Evolutionary conservation across 2,329 filamentous ascomycete species (phyloP).

Genomic region (Didymella pinodella): DNA sequence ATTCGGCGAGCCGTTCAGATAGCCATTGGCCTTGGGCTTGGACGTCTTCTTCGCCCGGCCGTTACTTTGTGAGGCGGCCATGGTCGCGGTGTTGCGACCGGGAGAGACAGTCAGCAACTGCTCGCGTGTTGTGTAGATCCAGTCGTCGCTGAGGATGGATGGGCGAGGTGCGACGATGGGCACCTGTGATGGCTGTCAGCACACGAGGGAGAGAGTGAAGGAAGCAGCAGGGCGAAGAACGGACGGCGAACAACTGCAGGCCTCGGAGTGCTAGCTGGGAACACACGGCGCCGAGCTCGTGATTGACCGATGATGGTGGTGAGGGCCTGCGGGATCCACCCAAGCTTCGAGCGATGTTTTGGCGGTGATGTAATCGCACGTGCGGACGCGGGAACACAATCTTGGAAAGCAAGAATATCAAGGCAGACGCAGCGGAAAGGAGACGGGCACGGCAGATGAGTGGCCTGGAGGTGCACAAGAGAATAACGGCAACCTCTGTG

Average conservation of each 20-base stretch:
- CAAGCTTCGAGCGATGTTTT: conserved; percentile 25
- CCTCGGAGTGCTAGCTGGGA: conserved; percentile 13
- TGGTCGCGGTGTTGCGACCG: conserved; percentile 33
- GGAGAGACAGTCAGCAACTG: conserved; percentile 17
- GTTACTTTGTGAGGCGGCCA: conserved; percentile 48
- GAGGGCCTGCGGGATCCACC: conserved; percentile 25
- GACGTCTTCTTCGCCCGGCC: conserved; percentile 49
- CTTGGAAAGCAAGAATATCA: conserved; percentile 17
- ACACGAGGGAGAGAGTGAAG: conserved; percentile 3
- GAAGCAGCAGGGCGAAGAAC: not conserved
- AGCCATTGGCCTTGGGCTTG: conserved; percentile 38
- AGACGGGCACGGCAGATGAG: not conserved
- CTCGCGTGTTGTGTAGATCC: conserved; percentile 27
- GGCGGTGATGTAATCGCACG: conserved; percentile 41
- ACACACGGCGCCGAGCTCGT: conserved; percentile 22
- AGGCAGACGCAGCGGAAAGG: conserved; percentile 3
- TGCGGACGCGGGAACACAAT: conserved; percentile 33
- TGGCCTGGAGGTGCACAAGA: not conserved
- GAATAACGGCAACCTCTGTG: not conserved
- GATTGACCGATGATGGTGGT: conserved; percentile 21
- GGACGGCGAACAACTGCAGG: conserved; percentile 5
- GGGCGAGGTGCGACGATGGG: conserved; percentile 10
- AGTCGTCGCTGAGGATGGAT: conserved; percentile 6
- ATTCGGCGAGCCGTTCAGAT: conserved; percentile 32
- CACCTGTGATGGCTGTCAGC: conserved; percentile 9